A percentile compares a stretch with the other conserved stretches of the same genome.
These are phyloP conservation scores for Plenodomus biglobosus DNA, from an alignment of 2,329 filamentous ascomycete genomes.

Conservation along the genomic window DNA sequence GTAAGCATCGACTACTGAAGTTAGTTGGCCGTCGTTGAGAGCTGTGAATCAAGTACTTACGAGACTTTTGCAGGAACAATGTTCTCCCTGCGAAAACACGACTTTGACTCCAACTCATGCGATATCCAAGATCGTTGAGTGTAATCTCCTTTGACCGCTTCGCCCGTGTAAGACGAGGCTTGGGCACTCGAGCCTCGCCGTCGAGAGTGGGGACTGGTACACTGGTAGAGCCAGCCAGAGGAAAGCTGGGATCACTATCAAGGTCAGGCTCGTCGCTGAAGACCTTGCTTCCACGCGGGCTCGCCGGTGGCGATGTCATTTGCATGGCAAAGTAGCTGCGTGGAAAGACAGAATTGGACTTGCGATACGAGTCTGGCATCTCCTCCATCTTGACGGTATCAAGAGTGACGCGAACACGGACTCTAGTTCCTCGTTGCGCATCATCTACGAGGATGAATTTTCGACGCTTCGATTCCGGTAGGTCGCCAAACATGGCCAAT, in stretches of 20 bases:
- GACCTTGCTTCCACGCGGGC: conserved; percentile 72
- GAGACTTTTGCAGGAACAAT: conserved; percentile 84
- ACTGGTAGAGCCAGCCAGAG: conserved; percentile 50
- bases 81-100: conserved; percentile 84
- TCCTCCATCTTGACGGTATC: conserved; percentile 92
- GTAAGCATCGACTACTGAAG: conserved; percentile 78
- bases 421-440: conserved; percentile 69
- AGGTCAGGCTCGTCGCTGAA: conserved; percentile 63
- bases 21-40: conserved; percentile 18
- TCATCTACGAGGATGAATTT: conserved; percentile 98
- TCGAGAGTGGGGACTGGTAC: conserved; percentile 58
- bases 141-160: conserved; percentile 81
- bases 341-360: conserved; percentile 84
- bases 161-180: conserved; percentile 71
- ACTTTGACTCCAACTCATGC: conserved; percentile 96
- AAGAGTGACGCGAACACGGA: conserved; percentile 89
- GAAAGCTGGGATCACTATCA: conserved; percentile 49
- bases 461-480: conserved; percentile 86
- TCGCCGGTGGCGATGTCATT: conserved; percentile 83
- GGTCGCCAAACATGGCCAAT: conserved; percentile 78
- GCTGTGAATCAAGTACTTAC: conserved; percentile 62
- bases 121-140: conserved; percentile 88
- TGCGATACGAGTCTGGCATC: conserved; percentile 93
- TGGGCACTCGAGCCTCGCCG: conserved; percentile 73
- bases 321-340: conserved; percentile 90